A percentile compares a stretch with the other conserved stretches of the same genome.
These are phyloP conservation scores for Cyclostephanos tholiformis DNA, from an alignment of 108 stramenopile species.

Conservation along the genomic window DNA sequence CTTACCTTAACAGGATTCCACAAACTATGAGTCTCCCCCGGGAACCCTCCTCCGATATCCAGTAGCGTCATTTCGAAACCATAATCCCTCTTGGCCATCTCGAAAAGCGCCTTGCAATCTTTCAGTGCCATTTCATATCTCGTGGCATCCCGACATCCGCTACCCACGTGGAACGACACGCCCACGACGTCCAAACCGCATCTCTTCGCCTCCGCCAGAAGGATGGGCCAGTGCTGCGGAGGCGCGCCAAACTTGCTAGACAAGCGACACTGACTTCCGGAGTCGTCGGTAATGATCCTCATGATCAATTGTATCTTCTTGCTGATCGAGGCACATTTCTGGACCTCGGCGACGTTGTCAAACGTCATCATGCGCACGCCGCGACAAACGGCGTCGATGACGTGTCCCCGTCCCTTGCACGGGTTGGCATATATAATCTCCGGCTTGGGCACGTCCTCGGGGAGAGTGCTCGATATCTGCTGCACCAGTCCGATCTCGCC, in stretches of 20 bases:
- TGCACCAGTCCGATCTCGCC: slow-evolving; percentile 85
- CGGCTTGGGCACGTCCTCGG: slow-evolving; percentile 48
- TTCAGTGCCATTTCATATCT: slow-evolving; percentile 82
- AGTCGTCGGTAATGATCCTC: slow-evolving; percentile 87
- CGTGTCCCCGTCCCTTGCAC: slow-evolving; percentile 75
- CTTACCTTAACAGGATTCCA: slow-evolving; percentile 69
- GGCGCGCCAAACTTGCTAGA: slow-evolving; percentile 87
- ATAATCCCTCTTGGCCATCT: slow-evolving; percentile 72
- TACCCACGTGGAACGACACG: slow-evolving; percentile 92
- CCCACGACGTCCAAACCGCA: slow-evolving; percentile 81
- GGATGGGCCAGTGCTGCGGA: slow-evolving; percentile 54
- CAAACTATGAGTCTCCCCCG: slow-evolving; percentile 75
- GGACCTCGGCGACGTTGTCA: slow-evolving; percentile 88
- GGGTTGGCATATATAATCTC: slow-evolving; percentile 95
- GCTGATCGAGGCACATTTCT: slow-evolving; percentile 76
- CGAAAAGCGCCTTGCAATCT: slow-evolving; percentile 79
- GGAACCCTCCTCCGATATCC: slow-evolving; percentile 94
- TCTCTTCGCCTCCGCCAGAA: slow-evolving; percentile 70
- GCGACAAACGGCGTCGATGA: slow-evolving; percentile 76
- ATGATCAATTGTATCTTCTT: slow-evolving; percentile 77
- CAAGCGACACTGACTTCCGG: slow-evolving; percentile 75
- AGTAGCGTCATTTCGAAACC: slow-evolving; percentile 73
- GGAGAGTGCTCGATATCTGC: slow-evolving; percentile 58
- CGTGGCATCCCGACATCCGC: slow-evolving; percentile 85
- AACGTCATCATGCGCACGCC: slow-evolving; percentile 86